Evolutionary conservation across 2,329 filamentous ascomycete genomes (phyloP), one percentile per base, ranked within the genome.

Genomic region (Sclerotinia subarctica): DNA sequence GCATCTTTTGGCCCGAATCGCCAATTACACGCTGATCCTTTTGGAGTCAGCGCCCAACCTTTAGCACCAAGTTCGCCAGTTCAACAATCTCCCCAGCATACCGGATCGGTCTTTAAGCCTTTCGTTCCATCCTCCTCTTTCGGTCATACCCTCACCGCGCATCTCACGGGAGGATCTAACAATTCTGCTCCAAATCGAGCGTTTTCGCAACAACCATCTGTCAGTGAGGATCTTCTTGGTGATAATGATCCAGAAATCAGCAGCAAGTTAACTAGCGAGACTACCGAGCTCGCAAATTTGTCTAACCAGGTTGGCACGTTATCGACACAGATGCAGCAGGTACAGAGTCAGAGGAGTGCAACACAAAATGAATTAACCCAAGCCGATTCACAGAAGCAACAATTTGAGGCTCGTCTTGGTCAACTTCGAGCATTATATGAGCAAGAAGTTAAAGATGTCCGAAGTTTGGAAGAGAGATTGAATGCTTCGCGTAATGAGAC

Each of bases 61-160:
- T 67, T 75, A 44, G 70, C 73, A 13, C 74, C 75, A 38, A 71
- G 68, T 17, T 77, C 76, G 44, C 75, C 76, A 47, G 69, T 68
- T 53, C 72, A 74, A 21, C 67, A 71, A 58, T 68, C 73, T 60
- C 70, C 70, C 44, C 72, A 74, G 66, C 63, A 73, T 26, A 80
- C 72, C 77, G 81, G 24, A 47, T 74, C 68, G 35, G 58, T 76
- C 0, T 97, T 97, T 81, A 96, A 93, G 80, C 93, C 94, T 1
- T 99, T 99, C 79, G 81, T 95, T 56, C 95, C 95, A 0, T 93
- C 93, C 0, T 98, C 95, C 1, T 91, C 92, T 0, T 99, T 98
- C 79, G 95, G 95, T 8, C 90, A 94, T 74, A 90, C 88, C 42
- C 82, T 98, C 70, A 89, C 90, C 32, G 84, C 89, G 1, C 92